These are phyloP conservation scores for Phytophthora pistaciae DNA, from an alignment of 352 stramenopile genomes.

Conservation along the genomic window DNA sequence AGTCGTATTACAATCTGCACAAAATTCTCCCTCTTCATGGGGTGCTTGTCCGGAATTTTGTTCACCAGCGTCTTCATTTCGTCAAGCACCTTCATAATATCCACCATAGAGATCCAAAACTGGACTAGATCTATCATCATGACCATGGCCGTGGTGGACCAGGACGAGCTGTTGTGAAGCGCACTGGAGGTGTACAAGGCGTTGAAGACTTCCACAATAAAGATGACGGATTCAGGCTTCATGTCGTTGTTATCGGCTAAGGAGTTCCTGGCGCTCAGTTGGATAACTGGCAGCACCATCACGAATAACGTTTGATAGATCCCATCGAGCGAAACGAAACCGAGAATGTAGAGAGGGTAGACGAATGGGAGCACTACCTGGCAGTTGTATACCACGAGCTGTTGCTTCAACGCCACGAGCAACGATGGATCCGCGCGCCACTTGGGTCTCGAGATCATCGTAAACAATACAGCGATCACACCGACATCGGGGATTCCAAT, in stretches of 20 bases:
- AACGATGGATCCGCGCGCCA: conserved; percentile 6
- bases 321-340: background rate
- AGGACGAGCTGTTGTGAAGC: conserved; percentile 28
- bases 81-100: background rate
- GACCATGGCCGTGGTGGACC: background rate
- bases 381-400: conserved; percentile 12
- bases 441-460: background rate
- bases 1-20: background rate
- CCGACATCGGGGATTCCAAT: background rate
- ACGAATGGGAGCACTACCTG: conserved; percentile 23
- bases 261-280: conserved; percentile 22
- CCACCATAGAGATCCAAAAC: conserved; percentile 1
- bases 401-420: conserved; percentile 2
- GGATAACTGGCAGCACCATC: conserved; percentile 15
- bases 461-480: background rate
- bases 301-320: conserved; percentile 20
- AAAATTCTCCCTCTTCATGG: background rate
- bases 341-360: conserved; percentile 29
- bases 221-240: conserved; percentile 27
- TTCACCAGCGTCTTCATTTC: background rate
- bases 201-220: conserved; percentile 43
- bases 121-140: background rate
- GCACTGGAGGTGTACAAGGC: conserved; percentile 34
- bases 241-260: conserved; percentile 21
- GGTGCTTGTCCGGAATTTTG: background rate